Base-by-base conservation (phyloP, 495 filamentous ascomycete genomes). In the Aspergillus affinis region DNA sequence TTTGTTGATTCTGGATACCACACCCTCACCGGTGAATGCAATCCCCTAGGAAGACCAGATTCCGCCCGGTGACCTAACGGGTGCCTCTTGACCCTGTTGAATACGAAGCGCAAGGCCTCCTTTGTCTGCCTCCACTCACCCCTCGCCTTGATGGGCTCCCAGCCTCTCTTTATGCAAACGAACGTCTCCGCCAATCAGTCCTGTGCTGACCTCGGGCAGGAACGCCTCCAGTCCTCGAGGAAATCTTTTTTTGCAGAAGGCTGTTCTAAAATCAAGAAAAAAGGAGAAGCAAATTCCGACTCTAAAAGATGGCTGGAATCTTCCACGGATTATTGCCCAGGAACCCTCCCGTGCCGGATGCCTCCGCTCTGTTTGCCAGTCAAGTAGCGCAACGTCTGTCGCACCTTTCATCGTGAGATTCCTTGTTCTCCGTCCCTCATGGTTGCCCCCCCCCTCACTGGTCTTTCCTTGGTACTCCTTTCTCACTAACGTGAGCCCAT, bases 61-160 rank as follows among this genome's bases (percentile, higher is more conserved):
- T 21, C n/a, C 46, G 1, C 49, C 18, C 19, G 6, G 6, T 29
- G 23, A 51, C 17, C 48, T 50, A 20, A 41, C 36, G 9, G 36
- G 36, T 32, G 2, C 12, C 48, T 49, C 18, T 49, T 49, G 48
- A 10, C 23, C 15, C 48, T 48, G 46, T 41, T 36, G 6, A 27
- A 29, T 32, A 48, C 45, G 45, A 57, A 29, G 44, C 48, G 27
- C 54, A 57, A 27, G 10, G 54, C 54, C 54, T 48, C 48, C 54
- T 57, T 57, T 57, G 54, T 57, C 54, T 57, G 36, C 13, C 4
- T 23, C 21, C 18, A 19, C 21, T n/a, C n/a, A n/a, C n/a, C n/a
- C 13, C 21, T 41, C 3, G 36, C 36, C 36, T 1, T 41, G 36
- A 41, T 15, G 13, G 44, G 26, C 48, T 48, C 30, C 30, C 10